These are phyloP conservation scores for Penicillium crustosum DNA, from an alignment of 2,329 filamentous ascomycete species.

Conservation along the genomic window DNA sequence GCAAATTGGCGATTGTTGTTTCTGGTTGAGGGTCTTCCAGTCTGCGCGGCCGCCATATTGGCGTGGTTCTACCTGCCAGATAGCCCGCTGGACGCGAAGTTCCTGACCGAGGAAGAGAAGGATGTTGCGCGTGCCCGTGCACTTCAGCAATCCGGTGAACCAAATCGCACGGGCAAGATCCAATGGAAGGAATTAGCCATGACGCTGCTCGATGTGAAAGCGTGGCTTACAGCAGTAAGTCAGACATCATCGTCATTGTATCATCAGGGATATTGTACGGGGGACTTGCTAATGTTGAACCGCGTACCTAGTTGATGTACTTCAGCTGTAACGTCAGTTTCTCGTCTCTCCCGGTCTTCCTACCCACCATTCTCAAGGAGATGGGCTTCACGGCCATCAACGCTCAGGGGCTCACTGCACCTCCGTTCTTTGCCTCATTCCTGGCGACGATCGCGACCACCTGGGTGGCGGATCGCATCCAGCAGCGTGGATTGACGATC, in stretches of 20 bases:
- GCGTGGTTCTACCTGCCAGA: conserved; percentile 58
- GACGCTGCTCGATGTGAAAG: conserved; percentile 46
- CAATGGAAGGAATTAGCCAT: conserved; percentile 51
- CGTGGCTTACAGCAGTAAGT: conserved; percentile 50
- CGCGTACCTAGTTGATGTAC: conserved; percentile 50
- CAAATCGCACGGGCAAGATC: conserved; percentile 42
- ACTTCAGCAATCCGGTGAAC: conserved; percentile 54
- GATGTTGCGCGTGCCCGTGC: conserved; percentile 56
- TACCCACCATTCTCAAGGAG: conserved; percentile 61
- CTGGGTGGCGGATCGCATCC: conserved; percentile 64
- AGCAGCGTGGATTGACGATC: conserved; percentile 64
- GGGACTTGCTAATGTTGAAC: background rate
- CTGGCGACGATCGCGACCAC: conserved; percentile 61
- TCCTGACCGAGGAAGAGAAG: conserved; percentile 59
- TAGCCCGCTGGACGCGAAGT: conserved; percentile 53
- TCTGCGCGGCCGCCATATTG: conserved; percentile 54
- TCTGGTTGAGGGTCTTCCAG: conserved; percentile 65
- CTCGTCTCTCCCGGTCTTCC: conserved; percentile 63
- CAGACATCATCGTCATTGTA: background rate
- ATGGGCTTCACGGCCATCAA: conserved; percentile 69
- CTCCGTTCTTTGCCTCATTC: conserved; percentile 68
- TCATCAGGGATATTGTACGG: background rate
- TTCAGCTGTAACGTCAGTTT: conserved; percentile 65
- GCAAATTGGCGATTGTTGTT: conserved; percentile 66
- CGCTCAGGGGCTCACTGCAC: conserved; percentile 70